Percentiles rank a stretch among this genome's conserved stretches.
These are phyloP conservation scores for Hyaloraphidium curvatum DNA, from an alignment of 192 early-diverging fungal species.

Conservation along the genomic window DNA sequence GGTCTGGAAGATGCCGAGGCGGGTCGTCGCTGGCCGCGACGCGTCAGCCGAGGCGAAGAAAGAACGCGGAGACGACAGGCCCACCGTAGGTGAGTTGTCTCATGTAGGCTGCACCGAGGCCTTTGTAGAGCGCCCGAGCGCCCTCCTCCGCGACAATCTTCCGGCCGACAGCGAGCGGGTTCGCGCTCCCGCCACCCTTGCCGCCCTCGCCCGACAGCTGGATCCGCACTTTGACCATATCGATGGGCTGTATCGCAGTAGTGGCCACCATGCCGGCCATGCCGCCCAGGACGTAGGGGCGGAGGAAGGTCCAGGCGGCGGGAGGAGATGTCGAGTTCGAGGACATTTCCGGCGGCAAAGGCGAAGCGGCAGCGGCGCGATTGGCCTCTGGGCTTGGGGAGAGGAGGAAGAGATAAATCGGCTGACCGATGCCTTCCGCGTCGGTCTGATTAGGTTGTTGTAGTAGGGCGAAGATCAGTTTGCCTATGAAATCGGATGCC, in stretches of 20 bases:
- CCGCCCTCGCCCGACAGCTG: slow-evolving; percentile 25
- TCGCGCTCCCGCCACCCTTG: slow-evolving; percentile 9
- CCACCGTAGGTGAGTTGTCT: slow-evolving; percentile 32
- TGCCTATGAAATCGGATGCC: too few relatives aligned
- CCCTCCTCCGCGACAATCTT: slow-evolving; percentile 13
- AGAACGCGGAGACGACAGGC: slow-evolving; percentile 16
- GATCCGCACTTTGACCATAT: slow-evolving; percentile 23
- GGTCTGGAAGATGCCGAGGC: slow-evolving; percentile 31
- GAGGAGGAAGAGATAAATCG: too few relatives aligned
- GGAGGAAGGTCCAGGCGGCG: not conserved
- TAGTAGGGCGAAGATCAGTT: too few relatives aligned
- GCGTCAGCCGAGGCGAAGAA: slow-evolving; percentile 30
- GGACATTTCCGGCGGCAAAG: too few relatives aligned
- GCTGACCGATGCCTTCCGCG: too few relatives aligned
- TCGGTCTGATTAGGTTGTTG: too few relatives aligned
- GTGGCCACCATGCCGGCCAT: not conserved
- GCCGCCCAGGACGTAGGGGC: not conserved
- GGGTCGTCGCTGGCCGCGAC: slow-evolving; percentile 29
- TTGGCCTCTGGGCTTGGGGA: too few relatives aligned
- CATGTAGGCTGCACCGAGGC: slow-evolving; percentile 23
- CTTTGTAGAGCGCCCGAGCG: slow-evolving; percentile 9
- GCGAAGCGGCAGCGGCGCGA: too few relatives aligned
- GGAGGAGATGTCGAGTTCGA: too few relatives aligned
- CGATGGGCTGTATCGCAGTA: not conserved
- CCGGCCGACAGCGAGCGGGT: slow-evolving; percentile 15